These are phyloP conservation scores for Colletotrichum brevisporum DNA, from an alignment of 2,329 filamentous ascomycete genomes.

Conservation along the genomic window DNA sequence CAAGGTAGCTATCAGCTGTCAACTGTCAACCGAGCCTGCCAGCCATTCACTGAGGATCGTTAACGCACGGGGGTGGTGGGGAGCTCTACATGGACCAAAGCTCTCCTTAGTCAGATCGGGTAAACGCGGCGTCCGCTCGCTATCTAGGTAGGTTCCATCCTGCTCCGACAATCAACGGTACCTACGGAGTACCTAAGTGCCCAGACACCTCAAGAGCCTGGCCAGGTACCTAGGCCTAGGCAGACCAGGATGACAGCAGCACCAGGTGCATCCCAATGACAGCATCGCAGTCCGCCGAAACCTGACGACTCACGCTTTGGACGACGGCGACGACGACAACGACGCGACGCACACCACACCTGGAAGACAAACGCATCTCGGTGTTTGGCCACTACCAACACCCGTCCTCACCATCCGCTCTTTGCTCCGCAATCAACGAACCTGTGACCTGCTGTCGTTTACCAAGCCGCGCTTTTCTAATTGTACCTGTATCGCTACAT, in stretches of 20 bases:
- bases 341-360: conserved; percentile 29
- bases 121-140: conserved; percentile 19
- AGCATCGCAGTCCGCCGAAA: conserved; percentile 34
- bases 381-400: conserved; percentile 11
- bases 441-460: conserved; percentile 5
- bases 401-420: background rate
- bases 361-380: background rate
- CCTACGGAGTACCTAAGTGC: too few relatives aligned
- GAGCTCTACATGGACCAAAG: background rate
- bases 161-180: too few relatives aligned
- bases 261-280: conserved; percentile 31
- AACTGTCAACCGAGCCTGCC: background rate
- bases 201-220: too few relatives aligned
- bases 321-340: conserved; percentile 9
- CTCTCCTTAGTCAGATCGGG: conserved; percentile 18
- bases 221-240: background rate
- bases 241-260: conserved; percentile 34
- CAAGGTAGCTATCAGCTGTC: background rate
- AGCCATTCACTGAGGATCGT: conserved; percentile 8
- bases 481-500: conserved; percentile 7
- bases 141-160: background rate
- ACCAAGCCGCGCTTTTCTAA: background rate
- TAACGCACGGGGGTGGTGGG: background rate
- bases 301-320: conserved; percentile 27
- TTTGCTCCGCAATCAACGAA: conserved; percentile 6